Evolutionary conservation across 371 early-diverging fungal species (phyloP).

Genomic region (Vairimorpha necatrix): DNA sequence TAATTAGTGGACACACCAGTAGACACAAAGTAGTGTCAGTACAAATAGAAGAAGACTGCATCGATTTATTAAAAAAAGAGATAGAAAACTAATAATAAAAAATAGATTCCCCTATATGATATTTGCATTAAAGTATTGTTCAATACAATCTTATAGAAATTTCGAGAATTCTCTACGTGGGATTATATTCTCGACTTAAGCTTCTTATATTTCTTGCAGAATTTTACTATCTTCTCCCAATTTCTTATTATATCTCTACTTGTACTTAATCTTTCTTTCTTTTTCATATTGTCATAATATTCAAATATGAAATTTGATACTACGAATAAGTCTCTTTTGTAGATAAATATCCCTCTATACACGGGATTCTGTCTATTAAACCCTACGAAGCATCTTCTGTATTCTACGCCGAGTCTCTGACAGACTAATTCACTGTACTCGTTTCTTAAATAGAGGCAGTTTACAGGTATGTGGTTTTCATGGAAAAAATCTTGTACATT

Average conservation of each 20-base stretch:
- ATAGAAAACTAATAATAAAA: no score
- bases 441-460: constrained; percentile 42
- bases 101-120: no score
- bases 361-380: constrained; percentile 25
- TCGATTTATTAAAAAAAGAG: neutral
- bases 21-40: constrained; percentile 26
- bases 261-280: neutral
- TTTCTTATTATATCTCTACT: constrained; percentile 16
- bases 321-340: constrained; percentile 43
- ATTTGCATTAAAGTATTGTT: no score
- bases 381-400: constrained; percentile 43
- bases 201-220: neutral
- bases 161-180: neutral
- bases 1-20: constrained; percentile 10
- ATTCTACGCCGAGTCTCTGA: constrained; percentile 21
- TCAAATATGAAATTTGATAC: constrained; percentile 28
- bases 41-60: neutral
- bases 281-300: constrained; percentile 9
- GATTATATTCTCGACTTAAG: neutral
- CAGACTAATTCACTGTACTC: constrained; percentile 28
- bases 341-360: constrained; percentile 40
- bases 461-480: constrained; percentile 39
- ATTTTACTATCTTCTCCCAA: neutral
- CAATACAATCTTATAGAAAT: no score
- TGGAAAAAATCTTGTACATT: constrained; percentile 44